phyloP scores from a whole-genome alignment of 2,329 filamentous ascomycete species.

The Aspergillus awamori region DNA sequence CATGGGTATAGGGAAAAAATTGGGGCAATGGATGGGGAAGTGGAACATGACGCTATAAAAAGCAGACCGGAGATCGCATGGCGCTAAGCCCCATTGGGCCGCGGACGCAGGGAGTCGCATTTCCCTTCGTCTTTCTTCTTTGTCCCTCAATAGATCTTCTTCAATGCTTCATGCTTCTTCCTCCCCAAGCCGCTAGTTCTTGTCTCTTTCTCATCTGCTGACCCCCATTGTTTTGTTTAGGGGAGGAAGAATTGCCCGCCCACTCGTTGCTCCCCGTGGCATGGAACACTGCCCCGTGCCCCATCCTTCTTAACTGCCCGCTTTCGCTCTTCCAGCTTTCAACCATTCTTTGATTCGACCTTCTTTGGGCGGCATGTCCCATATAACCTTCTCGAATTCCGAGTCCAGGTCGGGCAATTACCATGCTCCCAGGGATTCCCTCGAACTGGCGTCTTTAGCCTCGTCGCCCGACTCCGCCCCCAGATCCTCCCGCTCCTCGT shows the following conservation, averaged over 20 bases:
- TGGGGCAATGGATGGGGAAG: not conserved
- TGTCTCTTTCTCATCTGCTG: not conserved
- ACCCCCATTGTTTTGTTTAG: not conserved
- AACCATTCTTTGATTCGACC: not conserved
- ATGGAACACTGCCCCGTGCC: constrained; percentile 17
- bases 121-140: not conserved
- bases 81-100: constrained; percentile 20
- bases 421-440: constrained; percentile 74
- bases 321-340: constrained; percentile 6
- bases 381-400: constrained; percentile 32
- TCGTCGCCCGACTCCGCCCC: constrained; percentile 69
- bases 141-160: constrained; percentile 8
- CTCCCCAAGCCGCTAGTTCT: constrained; percentile 1
- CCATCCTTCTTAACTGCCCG: constrained; percentile 13
- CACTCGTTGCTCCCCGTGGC: constrained; percentile 8
- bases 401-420: constrained; percentile 32
- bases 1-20: constrained; percentile 19
- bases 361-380: constrained; percentile 34
- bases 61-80: constrained; percentile 6
- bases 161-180: not conserved
- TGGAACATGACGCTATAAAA: constrained; percentile 4
- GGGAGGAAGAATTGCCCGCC: not conserved
- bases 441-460: constrained; percentile 93
- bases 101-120: not conserved
- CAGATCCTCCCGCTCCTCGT: constrained; percentile 71